A percentile compares a stretch with the other conserved stretches of the same genome.
phyloP scores from a whole-genome alignment of 1,139 yeast genomes.

The Saccharomycopsis crataegensis region DNA sequence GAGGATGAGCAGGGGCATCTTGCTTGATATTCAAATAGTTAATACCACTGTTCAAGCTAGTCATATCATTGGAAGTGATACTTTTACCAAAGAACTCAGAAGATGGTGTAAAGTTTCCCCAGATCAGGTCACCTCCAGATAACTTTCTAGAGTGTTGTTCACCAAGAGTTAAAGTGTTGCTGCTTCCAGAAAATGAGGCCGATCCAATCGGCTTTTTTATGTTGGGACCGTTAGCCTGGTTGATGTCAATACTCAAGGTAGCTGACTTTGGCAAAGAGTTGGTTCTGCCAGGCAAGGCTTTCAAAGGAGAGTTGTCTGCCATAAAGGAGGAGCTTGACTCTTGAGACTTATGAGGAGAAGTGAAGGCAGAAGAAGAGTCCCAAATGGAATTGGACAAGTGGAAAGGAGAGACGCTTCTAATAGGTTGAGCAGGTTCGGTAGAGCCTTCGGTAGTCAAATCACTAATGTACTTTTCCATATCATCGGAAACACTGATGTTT shows the following conservation, averaged over 20 bases:
- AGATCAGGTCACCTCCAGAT: conserved; percentile 9
- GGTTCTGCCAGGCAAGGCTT: not conserved
- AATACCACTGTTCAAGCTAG: conserved; percentile 9
- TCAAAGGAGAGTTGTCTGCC: not conserved
- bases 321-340: not conserved
- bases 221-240: conserved; percentile 12
- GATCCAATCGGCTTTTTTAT: conserved; percentile 8
- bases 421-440: not conserved
- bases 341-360: conserved; percentile 4
- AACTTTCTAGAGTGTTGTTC: conserved; percentile 6
- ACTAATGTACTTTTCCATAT: conserved; percentile 15
- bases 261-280: conserved; percentile 2
- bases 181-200: conserved; percentile 2
- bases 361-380: conserved; percentile 1
- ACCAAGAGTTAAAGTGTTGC: not conserved
- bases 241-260: conserved; percentile 15
- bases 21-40: conserved; percentile 7
- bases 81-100: conserved; percentile 15
- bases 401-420: conserved; percentile 11
- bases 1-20: not conserved
- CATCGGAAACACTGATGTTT: conserved; percentile 3
- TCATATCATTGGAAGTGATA: conserved; percentile 5
- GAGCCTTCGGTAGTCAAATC: conserved; percentile 7
- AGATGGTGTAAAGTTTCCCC: conserved; percentile 18
- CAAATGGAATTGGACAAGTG: conserved; percentile 9